phyloP scores from a whole-genome alignment of 2,329 filamentous ascomycete species.

The Stemphylium vesicarium region DNA sequence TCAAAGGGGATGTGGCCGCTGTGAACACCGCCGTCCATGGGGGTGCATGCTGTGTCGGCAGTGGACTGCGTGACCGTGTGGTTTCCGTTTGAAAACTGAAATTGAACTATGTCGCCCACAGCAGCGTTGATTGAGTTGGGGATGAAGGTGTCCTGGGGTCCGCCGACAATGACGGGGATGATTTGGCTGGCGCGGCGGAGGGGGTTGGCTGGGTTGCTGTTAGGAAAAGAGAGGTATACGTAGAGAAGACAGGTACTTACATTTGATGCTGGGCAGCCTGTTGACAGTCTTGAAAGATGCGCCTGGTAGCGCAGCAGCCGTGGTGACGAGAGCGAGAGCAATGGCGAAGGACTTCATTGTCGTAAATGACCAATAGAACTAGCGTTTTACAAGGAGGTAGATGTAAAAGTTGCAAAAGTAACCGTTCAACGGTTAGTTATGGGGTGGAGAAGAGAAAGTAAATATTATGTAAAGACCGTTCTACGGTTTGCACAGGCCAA shows the following conservation, averaged over 20 bases:
- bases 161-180: conserved; percentile 41
- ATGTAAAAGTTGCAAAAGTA: background rate
- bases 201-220: conserved; percentile 20
- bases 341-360: conserved; percentile 25
- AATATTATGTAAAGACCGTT: conserved; percentile 31
- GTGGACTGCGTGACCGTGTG: conserved; percentile 42
- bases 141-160: conserved; percentile 37
- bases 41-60: conserved; percentile 32
- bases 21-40: conserved; percentile 36
- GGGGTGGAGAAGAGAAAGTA: conserved; percentile 11
- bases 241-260: background rate
- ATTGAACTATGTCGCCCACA: conserved; percentile 40
- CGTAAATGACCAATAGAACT: background rate
- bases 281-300: conserved; percentile 6
- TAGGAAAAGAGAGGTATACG: background rate
- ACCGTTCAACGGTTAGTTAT: conserved; percentile 35
- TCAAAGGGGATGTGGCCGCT: conserved; percentile 39
- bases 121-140: conserved; percentile 37
- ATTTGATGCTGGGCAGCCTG: conserved; percentile 9
- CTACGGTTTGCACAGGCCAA: conserved; percentile 28
- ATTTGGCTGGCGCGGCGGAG: conserved; percentile 31
- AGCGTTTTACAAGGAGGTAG: conserved; percentile 2
- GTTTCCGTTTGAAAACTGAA: conserved; percentile 43
- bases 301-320: conserved; percentile 24
- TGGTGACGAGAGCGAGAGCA: conserved; percentile 17